phyloP scores from a whole-genome alignment of 352 stramenopile genomes.

The Phytophthora palmivora region DNA sequence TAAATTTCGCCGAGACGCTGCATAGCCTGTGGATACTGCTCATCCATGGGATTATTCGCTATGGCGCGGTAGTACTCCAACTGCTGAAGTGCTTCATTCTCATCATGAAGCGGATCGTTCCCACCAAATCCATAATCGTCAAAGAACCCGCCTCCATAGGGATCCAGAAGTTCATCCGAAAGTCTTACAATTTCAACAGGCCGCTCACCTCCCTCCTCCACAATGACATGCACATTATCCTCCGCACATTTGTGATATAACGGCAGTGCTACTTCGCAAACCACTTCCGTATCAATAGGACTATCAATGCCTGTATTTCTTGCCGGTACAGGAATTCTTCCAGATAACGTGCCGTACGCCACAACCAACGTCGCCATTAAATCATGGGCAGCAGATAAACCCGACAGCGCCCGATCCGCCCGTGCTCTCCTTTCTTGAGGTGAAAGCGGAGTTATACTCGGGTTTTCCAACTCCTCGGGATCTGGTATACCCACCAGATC shows the following conservation, averaged over 20 bases:
- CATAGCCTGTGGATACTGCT: conserved; percentile 64
- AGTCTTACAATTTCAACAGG: conserved; percentile 51
- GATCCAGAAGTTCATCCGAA: conserved; percentile 50
- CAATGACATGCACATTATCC: conserved; percentile 60
- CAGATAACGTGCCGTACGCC: conserved; percentile 58
- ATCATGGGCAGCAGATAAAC: conserved; percentile 45
- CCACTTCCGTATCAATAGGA: conserved; percentile 6
- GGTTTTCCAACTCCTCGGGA: conserved; percentile 26
- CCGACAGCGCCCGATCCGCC: conserved; percentile 43
- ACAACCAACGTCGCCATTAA: conserved; percentile 68
- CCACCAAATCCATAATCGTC: conserved; percentile 31
- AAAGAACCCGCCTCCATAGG: conserved; percentile 23
- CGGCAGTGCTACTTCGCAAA: conserved; percentile 50
- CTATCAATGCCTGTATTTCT: conserved; percentile 1
- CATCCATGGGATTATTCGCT: conserved; percentile 65
- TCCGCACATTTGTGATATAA: conserved; percentile 67
- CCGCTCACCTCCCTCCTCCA: conserved; percentile 56
- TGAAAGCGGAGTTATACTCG: conserved; percentile 18
- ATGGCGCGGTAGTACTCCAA: conserved; percentile 74
- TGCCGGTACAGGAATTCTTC: conserved; percentile 28
- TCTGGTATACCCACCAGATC: conserved; percentile 58
- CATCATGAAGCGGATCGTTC: conserved; percentile 24
- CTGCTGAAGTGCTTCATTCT: conserved; percentile 55
- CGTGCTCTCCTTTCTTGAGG: conserved; percentile 34
- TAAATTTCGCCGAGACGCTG: conserved; percentile 75